phyloP scores from a whole-genome alignment of 352 stramenopile genomes.

The Globisporangium rhizosaccharum region DNA sequence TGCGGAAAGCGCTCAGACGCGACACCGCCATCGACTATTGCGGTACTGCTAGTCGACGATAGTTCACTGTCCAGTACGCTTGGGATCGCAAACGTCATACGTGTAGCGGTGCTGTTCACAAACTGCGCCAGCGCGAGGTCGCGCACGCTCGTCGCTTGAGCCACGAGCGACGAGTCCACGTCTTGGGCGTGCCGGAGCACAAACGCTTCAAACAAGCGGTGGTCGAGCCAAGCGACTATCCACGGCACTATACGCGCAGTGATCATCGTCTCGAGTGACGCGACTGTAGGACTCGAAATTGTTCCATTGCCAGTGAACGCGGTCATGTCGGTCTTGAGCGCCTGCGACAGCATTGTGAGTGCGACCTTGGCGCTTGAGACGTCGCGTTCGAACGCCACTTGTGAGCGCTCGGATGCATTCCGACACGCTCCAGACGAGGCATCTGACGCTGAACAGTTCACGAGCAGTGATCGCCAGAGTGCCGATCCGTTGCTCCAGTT shows the following conservation, averaged over 20 bases:
- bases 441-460: constrained; percentile 30
- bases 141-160: constrained; percentile 7
- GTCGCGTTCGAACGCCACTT: constrained; percentile 2
- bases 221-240: constrained; percentile 35
- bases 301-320: neutral
- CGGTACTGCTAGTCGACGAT: constrained; percentile 2
- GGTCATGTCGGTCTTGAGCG: neutral
- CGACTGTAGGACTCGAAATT: neutral
- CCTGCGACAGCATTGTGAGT: neutral
- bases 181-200: constrained; percentile 22
- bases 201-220: constrained; percentile 28
- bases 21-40: constrained; percentile 21
- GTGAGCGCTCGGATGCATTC: neutral
- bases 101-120: constrained; percentile 29
- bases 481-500: constrained; percentile 31
- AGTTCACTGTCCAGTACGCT: constrained; percentile 3
- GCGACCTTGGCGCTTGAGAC: neutral
- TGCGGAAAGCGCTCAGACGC: constrained; percentile 34
- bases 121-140: constrained; percentile 44
- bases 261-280: constrained; percentile 19
- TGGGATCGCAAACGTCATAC: constrained; percentile 21
- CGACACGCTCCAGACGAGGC: constrained; percentile 19
- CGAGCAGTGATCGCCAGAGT: constrained; percentile 32
- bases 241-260: constrained; percentile 27
- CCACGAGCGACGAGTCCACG: constrained; percentile 3